These are phyloP conservation scores for Carex scoparia DNA, from an alignment of 176 grass and related monocot species.

Conservation along the genomic window DNA sequence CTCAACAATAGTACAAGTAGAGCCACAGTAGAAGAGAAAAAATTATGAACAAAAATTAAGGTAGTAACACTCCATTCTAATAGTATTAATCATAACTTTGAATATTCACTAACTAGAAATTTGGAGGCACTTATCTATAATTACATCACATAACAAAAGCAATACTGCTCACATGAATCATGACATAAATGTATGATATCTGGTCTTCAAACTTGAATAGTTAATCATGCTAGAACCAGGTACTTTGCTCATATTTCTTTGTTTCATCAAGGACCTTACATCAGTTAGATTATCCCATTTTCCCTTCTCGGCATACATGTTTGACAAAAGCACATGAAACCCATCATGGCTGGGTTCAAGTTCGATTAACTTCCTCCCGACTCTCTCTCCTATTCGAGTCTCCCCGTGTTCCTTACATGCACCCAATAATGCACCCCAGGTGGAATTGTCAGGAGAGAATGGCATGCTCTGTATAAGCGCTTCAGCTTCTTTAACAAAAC, in stretches of 20 bases:
- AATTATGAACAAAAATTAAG: not conserved
- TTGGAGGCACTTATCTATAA: not conserved
- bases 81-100: not conserved
- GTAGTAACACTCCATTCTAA: not conserved
- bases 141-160: not conserved
- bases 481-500: slow-evolving; percentile 75
- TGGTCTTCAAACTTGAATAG: not conserved
- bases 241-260: slow-evolving; percentile 51
- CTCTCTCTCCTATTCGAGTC: slow-evolving; percentile 56
- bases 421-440: slow-evolving; percentile 79
- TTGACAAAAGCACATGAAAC: slow-evolving; percentile 71
- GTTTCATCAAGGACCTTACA: slow-evolving; percentile 63
- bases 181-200: not conserved
- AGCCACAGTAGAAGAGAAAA: not conserved
- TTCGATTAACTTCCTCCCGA: slow-evolving; percentile 64
- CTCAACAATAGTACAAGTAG: not conserved
- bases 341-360: slow-evolving; percentile 75
- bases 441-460: slow-evolving; percentile 63
- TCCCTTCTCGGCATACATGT: slow-evolving; percentile 78
- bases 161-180: not conserved
- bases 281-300: slow-evolving; percentile 74
- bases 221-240: slow-evolving; percentile 55
- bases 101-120: not conserved
- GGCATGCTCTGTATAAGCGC: slow-evolving; percentile 73
- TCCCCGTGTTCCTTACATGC: slow-evolving; percentile 86